Base-by-base conservation (phyloP, 2,329 filamentous ascomycete species). In the Plenodomus biglobosus region DNA sequence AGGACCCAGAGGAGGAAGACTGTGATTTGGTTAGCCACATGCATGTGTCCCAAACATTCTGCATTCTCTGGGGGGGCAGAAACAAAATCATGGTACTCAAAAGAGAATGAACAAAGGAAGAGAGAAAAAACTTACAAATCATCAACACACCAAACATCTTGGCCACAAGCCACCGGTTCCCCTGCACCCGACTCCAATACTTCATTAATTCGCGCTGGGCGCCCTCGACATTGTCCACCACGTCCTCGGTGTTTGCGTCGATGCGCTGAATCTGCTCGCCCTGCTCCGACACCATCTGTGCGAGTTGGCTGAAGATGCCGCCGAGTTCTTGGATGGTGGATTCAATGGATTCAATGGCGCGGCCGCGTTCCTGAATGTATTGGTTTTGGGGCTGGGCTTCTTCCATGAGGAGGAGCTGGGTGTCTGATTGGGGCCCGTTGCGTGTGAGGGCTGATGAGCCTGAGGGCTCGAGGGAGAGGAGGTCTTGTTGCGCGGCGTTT, bases 201-300 rank as follows among this genome's bases (percentile, higher is more conserved):
- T 96, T 96, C 75, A 99, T 84, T 66, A 99, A 72, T 74, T 99
- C 92, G 55, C 92, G 82, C 70, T 99, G 94, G 5, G 94, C 94
- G 16, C 94, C 94, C 66, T 96, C 85, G n/a, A 99, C 92, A 63
- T 99, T 99, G 66, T 97, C 92, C 45, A 99, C 92, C 5, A 99
- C 90, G 62, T 96, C 92, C 67, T 99, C 94, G 1, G 92, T 96
- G 72, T 97, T 96, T 57, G 92, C 92, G 65, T 97, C 92, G 66
- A 96, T 96, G 41, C 92, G 82, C 74, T 97, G 90, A 58, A 99
- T 95, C 87, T 96, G 95, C 74, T 96, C 94, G 53, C 89, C 90
- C 75, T 99, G 94, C 72, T 99, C 92, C 46, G 88, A 90, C 22
- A 99, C 94, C 94, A 99, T 97, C 59, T 90, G 86, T 30, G 94